A percentile compares a stretch with the other conserved stretches of the same genome.
phyloP scores from a whole-genome alignment of 129 eudicot species.

The Tagetes patula region DNA sequence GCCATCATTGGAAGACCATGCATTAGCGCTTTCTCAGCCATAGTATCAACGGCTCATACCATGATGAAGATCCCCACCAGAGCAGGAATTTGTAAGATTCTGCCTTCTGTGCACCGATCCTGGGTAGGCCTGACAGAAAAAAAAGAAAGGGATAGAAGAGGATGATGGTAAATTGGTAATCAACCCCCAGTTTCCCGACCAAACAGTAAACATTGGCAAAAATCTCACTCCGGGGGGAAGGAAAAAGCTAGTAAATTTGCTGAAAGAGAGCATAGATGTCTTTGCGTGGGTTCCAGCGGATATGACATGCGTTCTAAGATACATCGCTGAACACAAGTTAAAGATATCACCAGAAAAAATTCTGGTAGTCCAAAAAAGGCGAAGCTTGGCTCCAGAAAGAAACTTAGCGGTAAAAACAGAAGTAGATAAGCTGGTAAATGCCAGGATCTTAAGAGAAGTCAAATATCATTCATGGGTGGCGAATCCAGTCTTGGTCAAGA shows the following conservation, averaged over 20 bases:
- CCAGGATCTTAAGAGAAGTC: background rate
- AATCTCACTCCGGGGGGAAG: background rate
- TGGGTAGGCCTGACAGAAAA: background rate
- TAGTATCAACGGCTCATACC: background rate
- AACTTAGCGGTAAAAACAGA: background rate
- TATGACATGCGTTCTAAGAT: background rate
- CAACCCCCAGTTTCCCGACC: background rate
- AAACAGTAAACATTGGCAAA: background rate
- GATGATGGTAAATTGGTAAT: background rate
- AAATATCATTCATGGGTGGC: background rate
- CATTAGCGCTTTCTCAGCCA: background rate
- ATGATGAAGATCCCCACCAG: background rate
- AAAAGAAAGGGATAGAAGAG: too few relatives aligned
- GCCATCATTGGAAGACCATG: background rate
- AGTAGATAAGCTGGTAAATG: background rate
- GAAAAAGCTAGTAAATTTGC: too few relatives aligned
- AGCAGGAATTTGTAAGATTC: background rate
- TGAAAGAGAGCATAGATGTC: background rate
- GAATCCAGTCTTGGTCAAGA: background rate
- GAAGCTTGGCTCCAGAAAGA: background rate
- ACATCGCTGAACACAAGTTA: background rate
- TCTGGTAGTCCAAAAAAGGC: background rate
- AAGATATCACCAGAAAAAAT: background rate
- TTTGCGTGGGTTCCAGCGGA: background rate
- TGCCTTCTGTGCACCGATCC: accelerated